phyloP scores from a whole-genome alignment of 2,329 filamentous ascomycete species.

The Xylaria sp. region DNA sequence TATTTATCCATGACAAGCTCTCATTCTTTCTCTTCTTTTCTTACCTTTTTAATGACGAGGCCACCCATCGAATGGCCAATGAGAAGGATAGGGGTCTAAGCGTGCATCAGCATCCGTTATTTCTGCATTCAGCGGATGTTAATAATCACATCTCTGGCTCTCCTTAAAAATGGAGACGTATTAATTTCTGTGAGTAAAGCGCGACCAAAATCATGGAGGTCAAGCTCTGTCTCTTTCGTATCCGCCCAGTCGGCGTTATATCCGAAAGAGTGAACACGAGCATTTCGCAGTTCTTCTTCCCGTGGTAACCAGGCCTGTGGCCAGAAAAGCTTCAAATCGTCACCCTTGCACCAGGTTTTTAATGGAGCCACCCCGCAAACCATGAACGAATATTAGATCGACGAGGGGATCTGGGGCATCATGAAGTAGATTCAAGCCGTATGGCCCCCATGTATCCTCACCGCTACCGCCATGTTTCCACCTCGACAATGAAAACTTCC shows the following conservation, averaged over 20 bases:
- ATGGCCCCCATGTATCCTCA: background rate
- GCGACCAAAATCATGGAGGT: conserved; percentile 5
- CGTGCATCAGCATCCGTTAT: background rate
- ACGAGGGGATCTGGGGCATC: background rate
- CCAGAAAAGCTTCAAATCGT: conserved; percentile 5
- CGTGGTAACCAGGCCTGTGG: background rate
- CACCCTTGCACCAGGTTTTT: conserved; percentile 4
- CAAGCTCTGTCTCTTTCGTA: background rate
- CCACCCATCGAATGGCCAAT: conserved; percentile 27
- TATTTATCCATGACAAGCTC: background rate
- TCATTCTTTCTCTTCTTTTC: background rate
- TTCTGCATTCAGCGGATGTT: background rate
- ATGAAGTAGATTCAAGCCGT: background rate
- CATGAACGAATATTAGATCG: background rate
- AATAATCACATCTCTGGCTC: background rate
- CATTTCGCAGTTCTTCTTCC: background rate
- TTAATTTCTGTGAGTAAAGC: background rate
- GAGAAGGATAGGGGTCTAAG: conserved; percentile 16
- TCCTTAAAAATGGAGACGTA: conserved; percentile 6
- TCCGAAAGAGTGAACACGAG: conserved; percentile 1
- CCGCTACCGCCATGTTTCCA: background rate
- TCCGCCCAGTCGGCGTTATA: background rate
- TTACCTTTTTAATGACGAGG: conserved; percentile 24
- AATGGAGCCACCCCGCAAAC: conserved; percentile 1
- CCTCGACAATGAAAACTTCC: background rate